Evolutionary conservation across 2,329 filamentous ascomycete species (phyloP).

Genomic region (Diaporthe longicolla): DNA sequence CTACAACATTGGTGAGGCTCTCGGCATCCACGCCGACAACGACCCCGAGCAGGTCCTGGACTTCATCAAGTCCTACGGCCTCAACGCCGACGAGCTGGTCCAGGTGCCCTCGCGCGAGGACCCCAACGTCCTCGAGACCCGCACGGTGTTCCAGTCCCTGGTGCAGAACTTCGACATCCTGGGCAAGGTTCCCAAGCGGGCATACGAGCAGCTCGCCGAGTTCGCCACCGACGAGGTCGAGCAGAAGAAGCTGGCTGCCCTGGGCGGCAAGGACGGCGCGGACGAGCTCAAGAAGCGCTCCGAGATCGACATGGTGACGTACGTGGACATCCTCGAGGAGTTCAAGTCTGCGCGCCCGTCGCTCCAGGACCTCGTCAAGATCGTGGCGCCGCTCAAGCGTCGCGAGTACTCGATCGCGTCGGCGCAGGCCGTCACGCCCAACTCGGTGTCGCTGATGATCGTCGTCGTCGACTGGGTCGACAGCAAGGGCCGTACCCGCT

Average conservation of each 20-base stretch:
- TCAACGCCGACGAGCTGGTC: constrained; percentile 87
- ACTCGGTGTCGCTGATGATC: constrained; percentile 92
- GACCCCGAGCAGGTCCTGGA: constrained; percentile 81
- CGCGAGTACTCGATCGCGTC: constrained; percentile 99
- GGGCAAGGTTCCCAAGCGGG: constrained; percentile 95
- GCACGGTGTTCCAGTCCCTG: constrained; percentile 93
- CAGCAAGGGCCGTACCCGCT: constrained; percentile 86
- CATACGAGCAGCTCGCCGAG: constrained; percentile 93
- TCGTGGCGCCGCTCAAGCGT: constrained; percentile 93
- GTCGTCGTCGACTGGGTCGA: constrained; percentile 98
- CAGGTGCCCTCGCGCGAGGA: constrained; percentile 91
- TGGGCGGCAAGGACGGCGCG: constrained; percentile 84
- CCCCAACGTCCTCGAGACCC: constrained; percentile 79
- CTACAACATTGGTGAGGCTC: constrained; percentile 97
- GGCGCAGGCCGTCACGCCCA: constrained; percentile 93
- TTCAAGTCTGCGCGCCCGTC: constrained; percentile 89
- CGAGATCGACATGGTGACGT: constrained; percentile 93
- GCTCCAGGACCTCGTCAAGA: constrained; percentile 89
- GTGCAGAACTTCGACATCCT: constrained; percentile 97
- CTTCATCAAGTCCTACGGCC: constrained; percentile 92
- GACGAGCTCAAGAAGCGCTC: constrained; percentile 92
- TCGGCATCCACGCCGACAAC: constrained; percentile 97
- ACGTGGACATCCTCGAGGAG: constrained; percentile 89
- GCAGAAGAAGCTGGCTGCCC: constrained; percentile 81
- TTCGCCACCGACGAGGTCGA: constrained; percentile 88